A percentile compares a stretch with the other conserved stretches of the same genome.
phyloP scores from a whole-genome alignment of 2,329 filamentous ascomycete species.

The Xylariaceae sp. region DNA sequence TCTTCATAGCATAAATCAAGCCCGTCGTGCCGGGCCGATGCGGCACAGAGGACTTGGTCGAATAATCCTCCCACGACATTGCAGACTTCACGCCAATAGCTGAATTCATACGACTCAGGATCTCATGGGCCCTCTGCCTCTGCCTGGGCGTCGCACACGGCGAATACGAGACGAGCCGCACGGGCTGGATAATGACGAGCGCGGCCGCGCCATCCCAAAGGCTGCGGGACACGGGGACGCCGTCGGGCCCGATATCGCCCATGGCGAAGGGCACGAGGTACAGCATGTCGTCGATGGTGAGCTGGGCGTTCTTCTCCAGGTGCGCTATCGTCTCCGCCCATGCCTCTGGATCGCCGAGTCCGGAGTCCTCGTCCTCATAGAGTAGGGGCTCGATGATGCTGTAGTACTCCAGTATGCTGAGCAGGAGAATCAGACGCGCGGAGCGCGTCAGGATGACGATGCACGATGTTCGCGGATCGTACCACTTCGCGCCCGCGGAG shows the following conservation, averaged over 20 bases:
- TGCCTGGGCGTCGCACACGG: conserved; percentile 13
- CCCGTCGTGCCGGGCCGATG: conserved; percentile 2
- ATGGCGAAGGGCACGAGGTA: conserved; percentile 18
- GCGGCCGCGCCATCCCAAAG: conserved; percentile 15
- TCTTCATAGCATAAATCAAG: conserved; percentile 6
- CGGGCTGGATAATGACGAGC: conserved; percentile 15
- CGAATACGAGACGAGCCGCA: conserved; percentile 16
- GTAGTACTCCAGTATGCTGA: conserved; percentile 20
- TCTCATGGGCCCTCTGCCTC: conserved; percentile 2
- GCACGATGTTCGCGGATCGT: conserved; percentile 17
- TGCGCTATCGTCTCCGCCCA: conserved; percentile 14
- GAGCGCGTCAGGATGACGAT: conserved; percentile 18
- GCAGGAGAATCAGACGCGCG: conserved; percentile 13
- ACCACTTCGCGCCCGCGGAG: conserved; percentile 1
- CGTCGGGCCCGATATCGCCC: conserved; percentile 12
- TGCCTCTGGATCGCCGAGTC: conserved; percentile 10
- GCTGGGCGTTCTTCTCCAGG: conserved; percentile 8
- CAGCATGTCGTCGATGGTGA: conserved; percentile 18
- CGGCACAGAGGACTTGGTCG: background rate
- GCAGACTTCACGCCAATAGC: conserved; percentile 16
- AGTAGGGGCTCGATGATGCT: conserved; percentile 5
- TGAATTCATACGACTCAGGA: conserved; percentile 16
- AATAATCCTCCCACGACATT: conserved; percentile 12
- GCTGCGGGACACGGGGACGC: background rate
- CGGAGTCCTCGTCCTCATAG: conserved; percentile 1